These are phyloP conservation scores for Cryphonectria radicalis DNA, from an alignment of 2,329 filamentous ascomycete species.

Conservation along the genomic window DNA sequence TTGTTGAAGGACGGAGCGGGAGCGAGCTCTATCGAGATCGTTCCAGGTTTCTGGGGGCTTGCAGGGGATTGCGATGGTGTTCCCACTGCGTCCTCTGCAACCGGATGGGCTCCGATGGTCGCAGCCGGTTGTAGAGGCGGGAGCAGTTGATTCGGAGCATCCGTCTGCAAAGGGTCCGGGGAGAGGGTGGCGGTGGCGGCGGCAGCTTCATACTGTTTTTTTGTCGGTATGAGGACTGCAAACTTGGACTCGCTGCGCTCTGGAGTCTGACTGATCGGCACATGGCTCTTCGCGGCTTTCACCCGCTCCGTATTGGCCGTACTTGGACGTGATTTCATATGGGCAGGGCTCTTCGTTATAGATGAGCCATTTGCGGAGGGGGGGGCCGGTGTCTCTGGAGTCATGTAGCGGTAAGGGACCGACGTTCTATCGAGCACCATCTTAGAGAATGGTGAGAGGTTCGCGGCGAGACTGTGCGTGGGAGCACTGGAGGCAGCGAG, in stretches of 20 bases:
- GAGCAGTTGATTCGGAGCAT: slow-evolving; percentile 33
- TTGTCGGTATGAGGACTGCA: slow-evolving; percentile 54
- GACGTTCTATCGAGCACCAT: slow-evolving; percentile 51
- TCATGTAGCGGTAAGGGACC: slow-evolving; percentile 46
- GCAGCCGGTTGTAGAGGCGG: slow-evolving; percentile 37
- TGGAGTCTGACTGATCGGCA: slow-evolving; percentile 38
- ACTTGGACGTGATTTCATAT: slow-evolving; percentile 30
- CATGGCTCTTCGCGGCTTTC: slow-evolving; percentile 22
- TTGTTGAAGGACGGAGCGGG: slow-evolving; percentile 49
- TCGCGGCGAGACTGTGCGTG: slow-evolving; percentile 42
- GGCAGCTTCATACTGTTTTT: slow-evolving; percentile 38
- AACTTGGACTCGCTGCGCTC: slow-evolving; percentile 45
- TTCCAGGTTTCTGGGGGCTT: slow-evolving; percentile 29
- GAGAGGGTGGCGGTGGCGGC: slow-evolving; percentile 12
- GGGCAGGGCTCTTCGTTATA: slow-evolving; percentile 33
- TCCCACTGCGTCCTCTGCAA: slow-evolving; percentile 9
- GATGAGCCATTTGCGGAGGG: slow-evolving; percentile 38
- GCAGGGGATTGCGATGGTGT: slow-evolving; percentile 28
- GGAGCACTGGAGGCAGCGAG: slow-evolving; percentile 35
- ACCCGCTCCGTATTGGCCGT: slow-evolving; percentile 23
- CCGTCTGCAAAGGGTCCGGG: not conserved
- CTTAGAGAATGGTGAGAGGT: slow-evolving; percentile 55
- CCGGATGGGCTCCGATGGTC: not conserved
- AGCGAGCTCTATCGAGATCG: slow-evolving; percentile 55
- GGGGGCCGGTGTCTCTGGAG: slow-evolving; percentile 41